Evolutionary conservation across 2,329 filamentous ascomycete species (phyloP).

Genomic region (Juglanconis oblonga): DNA sequence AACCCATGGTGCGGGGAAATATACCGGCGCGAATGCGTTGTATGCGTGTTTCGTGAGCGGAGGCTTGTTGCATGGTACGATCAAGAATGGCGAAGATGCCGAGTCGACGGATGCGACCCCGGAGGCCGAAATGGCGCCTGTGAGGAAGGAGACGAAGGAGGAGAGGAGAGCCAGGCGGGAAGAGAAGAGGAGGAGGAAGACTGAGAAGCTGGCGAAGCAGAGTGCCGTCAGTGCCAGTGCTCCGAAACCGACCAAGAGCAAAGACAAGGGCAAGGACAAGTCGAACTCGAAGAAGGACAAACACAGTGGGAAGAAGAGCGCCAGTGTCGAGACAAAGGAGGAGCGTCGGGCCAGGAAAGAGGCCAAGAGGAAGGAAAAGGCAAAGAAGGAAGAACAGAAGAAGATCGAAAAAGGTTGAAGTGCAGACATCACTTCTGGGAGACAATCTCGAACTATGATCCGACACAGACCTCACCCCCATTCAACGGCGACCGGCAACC

Average conservation of each 20-base stretch:
- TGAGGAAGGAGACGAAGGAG: conserved; percentile 26
- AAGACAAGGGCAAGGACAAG: not conserved
- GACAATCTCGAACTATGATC: not conserved
- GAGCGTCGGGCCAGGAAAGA: conserved; percentile 21
- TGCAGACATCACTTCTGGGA: not conserved
- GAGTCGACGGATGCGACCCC: conserved; percentile 25
- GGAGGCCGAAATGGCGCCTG: conserved; percentile 26
- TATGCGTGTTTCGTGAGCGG: conserved; percentile 86
- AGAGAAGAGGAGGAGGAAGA: conserved; percentile 28
- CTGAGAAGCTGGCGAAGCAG: conserved; percentile 24
- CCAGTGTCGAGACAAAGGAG: conserved; percentile 20
- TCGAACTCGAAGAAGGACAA: not conserved
- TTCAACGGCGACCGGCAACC: too few relatives aligned
- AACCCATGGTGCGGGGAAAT: conserved; percentile 51
- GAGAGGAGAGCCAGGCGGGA: conserved; percentile 35
- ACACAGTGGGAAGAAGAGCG: conserved; percentile 10
- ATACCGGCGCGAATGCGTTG: conserved; percentile 61
- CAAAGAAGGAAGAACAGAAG: conserved; percentile 23
- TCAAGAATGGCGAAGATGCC: conserved; percentile 33
- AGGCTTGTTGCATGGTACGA: conserved; percentile 71
- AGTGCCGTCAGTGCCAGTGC: conserved; percentile 8
- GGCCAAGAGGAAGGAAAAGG: conserved; percentile 25
- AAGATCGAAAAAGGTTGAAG: conserved; percentile 13
- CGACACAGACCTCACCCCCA: too few relatives aligned
- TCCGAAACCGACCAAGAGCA: not conserved